phyloP scores from a whole-genome alignment of 75 land plant genomes.

The Selaginella tamariscina region DNA sequence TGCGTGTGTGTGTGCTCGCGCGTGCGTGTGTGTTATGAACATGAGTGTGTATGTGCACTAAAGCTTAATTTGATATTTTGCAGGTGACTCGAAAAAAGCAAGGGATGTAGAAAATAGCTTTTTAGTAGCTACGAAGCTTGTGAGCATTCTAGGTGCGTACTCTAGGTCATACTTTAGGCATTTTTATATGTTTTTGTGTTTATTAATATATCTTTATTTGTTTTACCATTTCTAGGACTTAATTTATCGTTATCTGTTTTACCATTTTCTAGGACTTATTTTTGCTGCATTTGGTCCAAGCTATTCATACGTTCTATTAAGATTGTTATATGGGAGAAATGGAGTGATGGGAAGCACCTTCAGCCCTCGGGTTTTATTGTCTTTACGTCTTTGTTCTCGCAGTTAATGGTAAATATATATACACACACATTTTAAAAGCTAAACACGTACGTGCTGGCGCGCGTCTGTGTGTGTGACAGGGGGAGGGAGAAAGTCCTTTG shows the following conservation, averaged over 20 bases:
- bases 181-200: too few relatives aligned
- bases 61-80: neutral
- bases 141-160: neutral
- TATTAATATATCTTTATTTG: too few relatives aligned
- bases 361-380: slow-evolving; percentile 70
- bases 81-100: neutral
- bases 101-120: neutral
- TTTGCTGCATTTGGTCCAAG: slow-evolving; percentile 91
- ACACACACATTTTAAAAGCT: too few relatives aligned
- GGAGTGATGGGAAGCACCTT: slow-evolving; percentile 97
- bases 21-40: too few relatives aligned
- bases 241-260: neutral
- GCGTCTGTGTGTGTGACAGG: neutral
- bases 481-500: neutral
- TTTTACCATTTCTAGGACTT: too few relatives aligned
- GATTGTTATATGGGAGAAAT: slow-evolving; percentile 66
- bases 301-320: slow-evolving; percentile 72
- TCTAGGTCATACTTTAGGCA: too few relatives aligned
- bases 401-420: slow-evolving; percentile 58
- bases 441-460: neutral
- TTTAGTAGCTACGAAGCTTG: neutral
- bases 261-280: slow-evolving; percentile 44
- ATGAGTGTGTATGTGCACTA: neutral
- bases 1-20: too few relatives aligned
- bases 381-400: slow-evolving; percentile 73